Evolutionary conservation across 2,329 filamentous ascomycete genomes (phyloP).

Genomic region (Thermothelomyces thermophilus): DNA sequence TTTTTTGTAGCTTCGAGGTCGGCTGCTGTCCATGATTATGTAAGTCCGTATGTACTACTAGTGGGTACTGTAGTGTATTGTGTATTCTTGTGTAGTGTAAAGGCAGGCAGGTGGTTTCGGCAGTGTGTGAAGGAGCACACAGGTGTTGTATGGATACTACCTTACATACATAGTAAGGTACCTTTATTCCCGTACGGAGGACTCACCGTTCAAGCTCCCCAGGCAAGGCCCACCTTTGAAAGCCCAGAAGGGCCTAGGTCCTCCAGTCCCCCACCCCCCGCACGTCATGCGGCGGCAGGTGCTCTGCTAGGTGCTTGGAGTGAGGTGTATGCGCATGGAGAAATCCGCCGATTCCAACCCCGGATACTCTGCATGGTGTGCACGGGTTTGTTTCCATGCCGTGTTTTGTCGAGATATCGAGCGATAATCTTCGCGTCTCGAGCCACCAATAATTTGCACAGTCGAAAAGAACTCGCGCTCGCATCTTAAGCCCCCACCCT

Average conservation of each 20-base stretch:
- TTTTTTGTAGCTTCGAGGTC: too few relatives aligned
- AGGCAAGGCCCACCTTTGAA: not conserved
- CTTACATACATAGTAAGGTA: too few relatives aligned
- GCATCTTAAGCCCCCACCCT: not conserved
- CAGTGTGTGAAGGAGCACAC: too few relatives aligned
- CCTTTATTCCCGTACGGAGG: too few relatives aligned
- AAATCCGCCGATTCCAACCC: not conserved
- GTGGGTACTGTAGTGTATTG: too few relatives aligned
- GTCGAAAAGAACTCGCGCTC: not conserved
- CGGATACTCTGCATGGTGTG: not conserved
- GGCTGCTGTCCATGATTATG: too few relatives aligned
- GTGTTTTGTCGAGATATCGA: not conserved
- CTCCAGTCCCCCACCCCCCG: conserved; percentile 1
- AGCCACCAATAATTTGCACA: not conserved
- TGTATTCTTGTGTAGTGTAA: too few relatives aligned
- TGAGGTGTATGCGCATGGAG: not conserved
- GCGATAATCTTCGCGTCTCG: not conserved
- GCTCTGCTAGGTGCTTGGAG: not conserved
- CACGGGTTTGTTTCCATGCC: not conserved
- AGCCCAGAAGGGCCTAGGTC: not conserved
- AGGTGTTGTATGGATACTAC: too few relatives aligned
- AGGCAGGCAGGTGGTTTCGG: too few relatives aligned
- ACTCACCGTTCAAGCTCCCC: too few relatives aligned
- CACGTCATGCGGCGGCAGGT: conserved; percentile 6
- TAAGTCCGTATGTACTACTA: too few relatives aligned